Conservation (phyloP, 345 rosid species). For the Aethionema arabicum region DNA sequence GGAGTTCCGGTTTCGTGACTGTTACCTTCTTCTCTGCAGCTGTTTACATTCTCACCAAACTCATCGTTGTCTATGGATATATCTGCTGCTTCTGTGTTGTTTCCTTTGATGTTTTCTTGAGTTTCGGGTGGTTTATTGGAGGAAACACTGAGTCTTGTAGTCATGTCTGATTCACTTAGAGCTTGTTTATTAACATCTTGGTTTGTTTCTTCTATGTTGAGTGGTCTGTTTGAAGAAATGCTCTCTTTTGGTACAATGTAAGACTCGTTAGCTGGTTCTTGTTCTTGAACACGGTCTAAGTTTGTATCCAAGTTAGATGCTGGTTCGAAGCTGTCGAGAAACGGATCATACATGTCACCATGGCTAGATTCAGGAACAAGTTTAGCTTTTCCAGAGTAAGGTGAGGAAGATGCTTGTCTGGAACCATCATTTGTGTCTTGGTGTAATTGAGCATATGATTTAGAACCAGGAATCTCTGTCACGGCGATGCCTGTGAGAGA, state of each 20-base stretch:
- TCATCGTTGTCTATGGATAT: slow-evolving; percentile 53
- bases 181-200: slow-evolving; percentile 48
- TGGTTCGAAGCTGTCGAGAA: slow-evolving; percentile 80
- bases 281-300: slow-evolving; percentile 39
- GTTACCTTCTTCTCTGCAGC: slow-evolving; percentile 56
- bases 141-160: slow-evolving; percentile 35
- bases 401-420: slow-evolving; percentile 43
- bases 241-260: slow-evolving; percentile 31
- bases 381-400: slow-evolving; percentile 42
- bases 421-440: slow-evolving; percentile 39
- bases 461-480: slow-evolving; percentile 13
- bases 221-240: slow-evolving; percentile 48
- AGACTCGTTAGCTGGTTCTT: slow-evolving; percentile 45
- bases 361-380: slow-evolving; percentile 13
- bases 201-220: slow-evolving; percentile 59
- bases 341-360: slow-evolving; percentile 80
- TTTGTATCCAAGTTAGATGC: slow-evolving; percentile 43
- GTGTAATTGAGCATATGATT: slow-evolving; percentile 2
- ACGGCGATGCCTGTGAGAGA: background rate
- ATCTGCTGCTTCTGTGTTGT: slow-evolving; percentile 39
- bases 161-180: slow-evolving; percentile 26
- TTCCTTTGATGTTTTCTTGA: slow-evolving; percentile 53
- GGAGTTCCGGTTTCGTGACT: slow-evolving; percentile 55
- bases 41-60: slow-evolving; percentile 70
- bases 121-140: slow-evolving; percentile 56